phyloP scores from a whole-genome alignment of 257 asterid genomes.

The Primulina eburnea region DNA sequence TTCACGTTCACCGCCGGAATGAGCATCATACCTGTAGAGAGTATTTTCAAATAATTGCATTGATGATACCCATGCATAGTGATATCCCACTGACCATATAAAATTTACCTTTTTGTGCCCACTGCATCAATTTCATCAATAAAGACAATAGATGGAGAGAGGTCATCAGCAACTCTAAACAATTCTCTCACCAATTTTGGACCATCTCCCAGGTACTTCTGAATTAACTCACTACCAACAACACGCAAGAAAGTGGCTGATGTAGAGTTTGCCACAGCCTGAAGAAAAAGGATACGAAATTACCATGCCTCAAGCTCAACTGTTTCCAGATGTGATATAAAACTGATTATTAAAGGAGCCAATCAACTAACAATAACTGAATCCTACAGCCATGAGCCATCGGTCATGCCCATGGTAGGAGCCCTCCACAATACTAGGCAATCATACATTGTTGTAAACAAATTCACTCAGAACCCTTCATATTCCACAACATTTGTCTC shows the following conservation, averaged over 20 bases:
- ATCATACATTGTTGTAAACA: conserved; percentile 1
- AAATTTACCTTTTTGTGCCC: conserved; percentile 76
- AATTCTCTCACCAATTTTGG: conserved; percentile 96
- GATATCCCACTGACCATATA: conserved; percentile 6
- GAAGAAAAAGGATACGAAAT: conserved; percentile 21
- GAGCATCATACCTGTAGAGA: conserved; percentile 72
- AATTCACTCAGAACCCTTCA: not conserved
- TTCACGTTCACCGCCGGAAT: conserved; percentile 98
- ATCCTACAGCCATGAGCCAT: not conserved
- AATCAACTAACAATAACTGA: conserved; percentile 1
- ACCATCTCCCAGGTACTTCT: conserved; percentile 93
- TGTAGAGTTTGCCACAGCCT: conserved; percentile 97
- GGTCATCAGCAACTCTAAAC: conserved; percentile 93
- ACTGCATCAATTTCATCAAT: conserved; percentile 95
- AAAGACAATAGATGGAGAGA: conserved; percentile 90
- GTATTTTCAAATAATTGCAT: conserved; percentile 17
- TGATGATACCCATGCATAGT: not conserved
- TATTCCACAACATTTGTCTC: not conserved
- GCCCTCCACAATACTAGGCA: not conserved
- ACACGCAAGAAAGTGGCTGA: conserved; percentile 97
- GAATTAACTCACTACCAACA: conserved; percentile 92
- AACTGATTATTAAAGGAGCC: not conserved
- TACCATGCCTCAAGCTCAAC: not conserved
- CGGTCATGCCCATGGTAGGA: too few relatives aligned
- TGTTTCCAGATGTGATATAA: not conserved